Percentiles rank a stretch among this genome's conserved stretches.
Conservation (phyloP, 2,329 filamentous ascomycete species). For the Rhinocladiella mackenziei region DNA sequence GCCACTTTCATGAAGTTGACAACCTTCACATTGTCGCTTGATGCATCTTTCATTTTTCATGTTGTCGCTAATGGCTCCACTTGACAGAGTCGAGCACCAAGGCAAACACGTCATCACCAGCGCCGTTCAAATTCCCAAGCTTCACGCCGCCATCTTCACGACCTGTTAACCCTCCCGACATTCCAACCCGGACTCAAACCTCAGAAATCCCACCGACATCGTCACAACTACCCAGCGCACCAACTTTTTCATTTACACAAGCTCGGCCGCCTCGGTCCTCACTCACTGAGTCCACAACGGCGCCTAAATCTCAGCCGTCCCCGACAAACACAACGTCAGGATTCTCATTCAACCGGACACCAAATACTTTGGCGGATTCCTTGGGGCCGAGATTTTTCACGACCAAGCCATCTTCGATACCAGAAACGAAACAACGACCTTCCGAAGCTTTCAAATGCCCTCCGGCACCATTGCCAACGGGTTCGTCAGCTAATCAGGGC, state of each 20-base stretch:
- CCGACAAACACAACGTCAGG: not conserved
- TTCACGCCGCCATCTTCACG: constrained; percentile 1
- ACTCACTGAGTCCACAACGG: too few relatives aligned
- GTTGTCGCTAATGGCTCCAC: not conserved
- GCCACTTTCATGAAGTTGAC: not conserved
- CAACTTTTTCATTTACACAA: not conserved
- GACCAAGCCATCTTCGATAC: not conserved
- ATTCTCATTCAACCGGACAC: constrained; percentile 4
- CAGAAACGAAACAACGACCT: constrained; percentile 5
- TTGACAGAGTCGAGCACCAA: constrained; percentile 3
- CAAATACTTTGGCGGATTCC: not conserved
- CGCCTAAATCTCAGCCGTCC: not conserved
- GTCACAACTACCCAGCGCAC: not conserved
- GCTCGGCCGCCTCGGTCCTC: too few relatives aligned
- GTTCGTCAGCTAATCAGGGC: constrained; percentile 1
- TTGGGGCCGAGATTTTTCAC: not conserved
- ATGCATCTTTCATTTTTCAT: not conserved
- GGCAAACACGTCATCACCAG: not conserved
- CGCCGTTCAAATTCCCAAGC: constrained; percentile 2
- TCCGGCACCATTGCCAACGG: constrained; percentile 1
- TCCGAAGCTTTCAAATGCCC: constrained; percentile 12
- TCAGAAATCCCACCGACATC: too few relatives aligned
- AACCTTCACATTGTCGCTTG: not conserved
- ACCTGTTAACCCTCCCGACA: not conserved
- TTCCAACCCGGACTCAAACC: not conserved